Conservation (phyloP, 768 basidiomycete species). For the Tylopilus sp. region DNA sequence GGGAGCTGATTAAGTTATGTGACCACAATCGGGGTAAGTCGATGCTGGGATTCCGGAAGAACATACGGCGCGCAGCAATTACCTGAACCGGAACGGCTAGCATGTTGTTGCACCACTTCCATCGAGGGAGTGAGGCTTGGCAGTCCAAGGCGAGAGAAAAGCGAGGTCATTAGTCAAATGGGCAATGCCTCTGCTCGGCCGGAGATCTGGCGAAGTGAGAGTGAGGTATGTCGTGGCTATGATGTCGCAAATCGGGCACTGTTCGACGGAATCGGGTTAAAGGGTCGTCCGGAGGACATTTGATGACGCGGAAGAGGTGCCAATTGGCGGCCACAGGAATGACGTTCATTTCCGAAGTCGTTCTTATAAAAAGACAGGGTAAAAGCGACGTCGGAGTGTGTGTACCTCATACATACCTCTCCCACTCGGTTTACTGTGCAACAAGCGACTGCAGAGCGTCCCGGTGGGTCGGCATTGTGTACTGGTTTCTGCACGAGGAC, state of each 20-base stretch:
- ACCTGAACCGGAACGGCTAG: slow-evolving; percentile 17
- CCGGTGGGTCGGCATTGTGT: slow-evolving; percentile 18
- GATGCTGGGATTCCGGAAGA: slow-evolving; percentile 22
- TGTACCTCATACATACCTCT: slow-evolving; percentile 24
- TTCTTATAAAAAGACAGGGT: slow-evolving; percentile 29
- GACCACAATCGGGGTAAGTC: slow-evolving; percentile 25
- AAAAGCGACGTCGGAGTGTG: slow-evolving; percentile 8
- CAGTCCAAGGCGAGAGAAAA: slow-evolving; percentile 20
- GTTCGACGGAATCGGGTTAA: slow-evolving; percentile 32
- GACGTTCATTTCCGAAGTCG: slow-evolving; percentile 34
- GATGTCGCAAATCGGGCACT: slow-evolving; percentile 22
- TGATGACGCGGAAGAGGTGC: slow-evolving; percentile 17
- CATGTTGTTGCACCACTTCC: slow-evolving; percentile 11
- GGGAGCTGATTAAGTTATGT: slow-evolving; percentile 21
- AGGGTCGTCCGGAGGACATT: slow-evolving; percentile 27
- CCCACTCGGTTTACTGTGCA: slow-evolving; percentile 7
- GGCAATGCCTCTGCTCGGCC: slow-evolving; percentile 29
- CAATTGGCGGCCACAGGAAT: slow-evolving; percentile 28
- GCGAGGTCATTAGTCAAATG: slow-evolving; percentile 30
- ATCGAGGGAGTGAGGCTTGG: slow-evolving; percentile 20
- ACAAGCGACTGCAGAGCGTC: neutral
- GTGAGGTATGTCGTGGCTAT: slow-evolving; percentile 27
- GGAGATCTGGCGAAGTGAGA: slow-evolving; percentile 15
- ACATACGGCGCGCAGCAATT: slow-evolving; percentile 27
- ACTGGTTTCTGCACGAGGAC: slow-evolving; percentile 20